Evolutionary conservation across 257 asterid genomes (phyloP), one percentile per base, ranked within the genome.

Genomic region (Eucommia ulmoides): DNA sequence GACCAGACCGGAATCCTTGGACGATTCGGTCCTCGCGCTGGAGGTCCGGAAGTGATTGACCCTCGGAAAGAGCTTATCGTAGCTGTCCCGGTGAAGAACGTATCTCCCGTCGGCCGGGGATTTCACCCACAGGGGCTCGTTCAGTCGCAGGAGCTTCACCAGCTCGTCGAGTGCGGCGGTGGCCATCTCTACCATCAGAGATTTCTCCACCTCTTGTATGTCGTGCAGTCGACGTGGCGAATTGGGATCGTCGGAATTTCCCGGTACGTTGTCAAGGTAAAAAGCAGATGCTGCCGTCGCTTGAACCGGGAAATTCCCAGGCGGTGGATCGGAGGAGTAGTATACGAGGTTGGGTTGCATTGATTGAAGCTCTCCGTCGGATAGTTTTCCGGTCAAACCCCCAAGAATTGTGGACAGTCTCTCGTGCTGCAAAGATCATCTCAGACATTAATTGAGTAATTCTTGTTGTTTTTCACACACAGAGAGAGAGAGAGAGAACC

Each of bases 1-100:
- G 33, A 88, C 88, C 71, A 69, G 67, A 11, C 72, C 80, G 10
- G 77, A 72, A 38, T 76, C 78, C 58, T 67, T 81, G 0, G 94
- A 81, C 9, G 97, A 87, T 68, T 87, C 94, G 20, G 59, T 63
- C 50, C 91, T 65, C 53, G 81, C 68, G 50, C 61, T 70, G 24
- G 69, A 29, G 12, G 59, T 55, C 45, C 53, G 78, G 17, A 65
- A 35, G 51, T 56, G 67, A 54, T 48, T 53, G 20, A 52, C 17
- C 59, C 70, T 70, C 24, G 83, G 75, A 21, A 70, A 81, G 26
- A 69, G 63, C 62, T 66, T 76, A 41, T 76, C 78, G 52, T 87
- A 81, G 51, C 65, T 67, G 19, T 76, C 83, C 6, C 56, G 65
- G 52, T 76, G 70, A 41, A 87, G 55, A 12, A 41, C 17, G 24